Evolutionary conservation across 169 alveolate species (phyloP).

Genomic region (Toxoplasma gondii): DNA sequence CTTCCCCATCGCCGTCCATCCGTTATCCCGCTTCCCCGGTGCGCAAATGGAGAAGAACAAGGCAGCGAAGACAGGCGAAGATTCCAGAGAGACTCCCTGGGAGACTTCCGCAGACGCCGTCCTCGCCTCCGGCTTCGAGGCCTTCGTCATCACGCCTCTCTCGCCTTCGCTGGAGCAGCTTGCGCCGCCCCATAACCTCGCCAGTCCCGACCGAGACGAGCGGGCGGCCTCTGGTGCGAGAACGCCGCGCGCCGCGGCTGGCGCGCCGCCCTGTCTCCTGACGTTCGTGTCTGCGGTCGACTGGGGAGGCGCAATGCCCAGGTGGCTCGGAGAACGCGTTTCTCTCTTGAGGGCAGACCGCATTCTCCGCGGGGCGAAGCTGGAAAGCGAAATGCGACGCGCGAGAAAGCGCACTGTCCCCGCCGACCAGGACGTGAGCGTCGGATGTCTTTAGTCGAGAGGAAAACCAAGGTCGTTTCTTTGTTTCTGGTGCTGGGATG

Average conservation of each 20-base stretch:
- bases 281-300: slow-evolving; percentile 33
- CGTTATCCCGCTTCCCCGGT: background rate
- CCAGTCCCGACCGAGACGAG: background rate
- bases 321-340: slow-evolving; percentile 21
- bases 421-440: background rate
- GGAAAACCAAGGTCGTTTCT: too few relatives aligned
- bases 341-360: background rate
- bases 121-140: slow-evolving; percentile 12
- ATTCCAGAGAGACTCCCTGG: background rate
- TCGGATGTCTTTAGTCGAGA: too few relatives aligned
- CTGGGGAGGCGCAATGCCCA: slow-evolving; percentile 41
- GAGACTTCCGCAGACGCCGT: background rate
- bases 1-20: background rate
- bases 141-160: slow-evolving; percentile 30
- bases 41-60: background rate
- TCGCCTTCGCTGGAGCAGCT: background rate
- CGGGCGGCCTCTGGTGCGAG: background rate
- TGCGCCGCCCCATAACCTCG: background rate
- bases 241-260: background rate
- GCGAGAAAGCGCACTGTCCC: background rate
- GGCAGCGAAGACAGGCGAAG: background rate
- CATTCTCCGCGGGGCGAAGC: background rate
- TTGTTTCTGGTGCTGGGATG: too few relatives aligned
- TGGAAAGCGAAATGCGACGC: slow-evolving; percentile 17
- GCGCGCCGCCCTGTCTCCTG: background rate